Evolutionary conservation across 1,139 yeast species (phyloP).

Genomic region (Kluyveromyces sp.): DNA sequence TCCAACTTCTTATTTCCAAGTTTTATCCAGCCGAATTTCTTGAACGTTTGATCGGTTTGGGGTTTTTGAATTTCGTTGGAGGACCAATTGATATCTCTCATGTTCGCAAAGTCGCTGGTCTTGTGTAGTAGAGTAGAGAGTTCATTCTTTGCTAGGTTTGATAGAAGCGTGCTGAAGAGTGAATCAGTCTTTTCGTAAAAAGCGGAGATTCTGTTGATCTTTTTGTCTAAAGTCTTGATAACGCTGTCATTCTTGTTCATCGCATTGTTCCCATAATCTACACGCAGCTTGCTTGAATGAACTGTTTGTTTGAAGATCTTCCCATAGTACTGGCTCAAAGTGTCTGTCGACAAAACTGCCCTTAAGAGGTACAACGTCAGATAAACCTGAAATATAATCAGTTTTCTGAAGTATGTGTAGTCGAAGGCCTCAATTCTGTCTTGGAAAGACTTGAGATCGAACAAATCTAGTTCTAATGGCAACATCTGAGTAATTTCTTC

Average conservation of each 20-base stretch:
- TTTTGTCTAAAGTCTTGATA: slow-evolving; percentile 1
- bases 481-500: slow-evolving; percentile 18
- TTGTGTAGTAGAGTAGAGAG: slow-evolving; percentile 16
- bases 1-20: slow-evolving; percentile 29
- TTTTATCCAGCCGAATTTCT: slow-evolving; percentile 28
- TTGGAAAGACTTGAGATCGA: slow-evolving; percentile 18
- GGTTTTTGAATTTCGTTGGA: slow-evolving; percentile 4
- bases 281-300: neutral
- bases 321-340: slow-evolving; percentile 7
- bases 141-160: slow-evolving; percentile 16
- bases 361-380: slow-evolving; percentile 20
- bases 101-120: slow-evolving; percentile 12
- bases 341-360: slow-evolving; percentile 17
- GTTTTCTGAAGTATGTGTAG: slow-evolving; percentile 26
- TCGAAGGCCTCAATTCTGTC: slow-evolving; percentile 20
- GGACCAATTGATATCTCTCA: slow-evolving; percentile 16
- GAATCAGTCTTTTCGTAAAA: slow-evolving; percentile 26
- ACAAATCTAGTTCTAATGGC: slow-evolving; percentile 19
- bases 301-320: neutral
- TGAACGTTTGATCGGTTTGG: slow-evolving; percentile 19
- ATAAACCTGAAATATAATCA: slow-evolving; percentile 23
- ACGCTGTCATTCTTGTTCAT: neutral
- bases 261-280: slow-evolving; percentile 1
- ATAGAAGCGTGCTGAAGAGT: slow-evolving; percentile 16
- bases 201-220: slow-evolving; percentile 13